Evolutionary conservation across 805 yeast genomes (phyloP), one percentile per base, ranked within the genome.

Genomic region (Candida maltosa): DNA sequence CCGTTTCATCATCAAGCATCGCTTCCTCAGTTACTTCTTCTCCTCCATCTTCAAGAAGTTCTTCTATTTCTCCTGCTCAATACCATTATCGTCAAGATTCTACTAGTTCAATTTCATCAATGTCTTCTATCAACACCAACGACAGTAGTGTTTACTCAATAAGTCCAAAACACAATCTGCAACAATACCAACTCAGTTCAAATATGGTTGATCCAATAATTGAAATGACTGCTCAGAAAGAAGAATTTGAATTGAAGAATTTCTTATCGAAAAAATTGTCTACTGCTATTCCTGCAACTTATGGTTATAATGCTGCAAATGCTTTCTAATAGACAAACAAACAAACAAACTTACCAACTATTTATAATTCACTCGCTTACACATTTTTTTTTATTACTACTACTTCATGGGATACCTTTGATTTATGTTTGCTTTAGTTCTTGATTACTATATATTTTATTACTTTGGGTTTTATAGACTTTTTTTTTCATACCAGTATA

Each of bases 191-290:
- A n/a, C n/a, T n/a, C 24, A 6, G 24, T 19, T 16, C 35, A 9
- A 27, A 43, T 18, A 39, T 42, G 29, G 49, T 61, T 25, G 65
- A 62, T 40, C 69, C 69, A 12, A 38, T 51, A 7, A 59, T 62
- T 26, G 69, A 62, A 41, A 41, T 58, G 29, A 46, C 66, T 10
- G 69, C 69, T 8, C 44, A 51, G 27, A 57, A 56, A 20, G 69
- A 61, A 42, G 65, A 61, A 39, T 46, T 48, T 24, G 56, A 57
- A 38, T 55, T 62, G 41, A 58, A 58, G 34, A 47, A 45, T 29
- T 45, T 58, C 40, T 46, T 57, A 12, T n/a, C n/a, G 35, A 45
- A 47, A 26, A 33, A 28, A 25, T 38, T 42, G 31, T 39, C 39
- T 29, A 20, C 21, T 14, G 25, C 25, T 25, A 19, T 28, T 17